Conservation (phyloP, 331 rosid genomes). For the Pyrus hybrid region DNA sequence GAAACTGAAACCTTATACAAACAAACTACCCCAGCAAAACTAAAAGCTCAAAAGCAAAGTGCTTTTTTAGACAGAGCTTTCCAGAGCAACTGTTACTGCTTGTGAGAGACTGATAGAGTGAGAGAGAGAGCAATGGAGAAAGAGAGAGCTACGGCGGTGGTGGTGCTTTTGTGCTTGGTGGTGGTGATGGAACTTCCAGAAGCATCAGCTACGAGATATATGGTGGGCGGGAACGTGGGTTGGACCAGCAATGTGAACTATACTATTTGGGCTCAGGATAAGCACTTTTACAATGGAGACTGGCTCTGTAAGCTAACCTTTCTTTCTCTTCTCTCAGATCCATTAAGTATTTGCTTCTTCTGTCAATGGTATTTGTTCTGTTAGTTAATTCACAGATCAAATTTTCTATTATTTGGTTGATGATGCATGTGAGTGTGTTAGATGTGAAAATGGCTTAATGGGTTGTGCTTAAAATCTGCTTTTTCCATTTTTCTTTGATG, state of each 20-base stretch:
- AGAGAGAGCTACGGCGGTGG: conserved; percentile 23
- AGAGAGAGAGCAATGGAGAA: conserved; percentile 33
- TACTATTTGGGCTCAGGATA: conserved; percentile 62
- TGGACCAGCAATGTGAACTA: conserved; percentile 71
- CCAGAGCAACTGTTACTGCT: not conserved
- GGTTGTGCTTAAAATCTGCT: conserved; percentile 6
- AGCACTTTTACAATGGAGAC: conserved; percentile 82
- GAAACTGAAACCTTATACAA: not conserved
- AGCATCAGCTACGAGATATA: conserved; percentile 49
- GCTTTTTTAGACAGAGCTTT: conserved; percentile 13
- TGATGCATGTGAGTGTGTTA: conserved; percentile 1
- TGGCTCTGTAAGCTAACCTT: conserved; percentile 66
- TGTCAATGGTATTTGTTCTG: not conserved
- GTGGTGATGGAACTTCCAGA: conserved; percentile 37
- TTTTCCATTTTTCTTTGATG: not conserved
- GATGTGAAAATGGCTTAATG: conserved; percentile 36
- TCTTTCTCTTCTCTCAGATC: conserved; percentile 11
- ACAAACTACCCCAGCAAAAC: too few relatives aligned
- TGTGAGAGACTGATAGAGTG: not conserved
- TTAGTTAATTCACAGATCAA: not conserved
- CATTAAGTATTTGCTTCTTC: not conserved
- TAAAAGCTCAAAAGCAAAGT: conserved; percentile 6
- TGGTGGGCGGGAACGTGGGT: conserved; percentile 57
- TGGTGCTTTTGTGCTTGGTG: conserved; percentile 18
- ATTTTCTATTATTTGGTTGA: not conserved